These are phyloP conservation scores for Gaertneriomyces semiglobifer DNA, from an alignment of 192 early-diverging fungal species.

Conservation along the genomic window DNA sequence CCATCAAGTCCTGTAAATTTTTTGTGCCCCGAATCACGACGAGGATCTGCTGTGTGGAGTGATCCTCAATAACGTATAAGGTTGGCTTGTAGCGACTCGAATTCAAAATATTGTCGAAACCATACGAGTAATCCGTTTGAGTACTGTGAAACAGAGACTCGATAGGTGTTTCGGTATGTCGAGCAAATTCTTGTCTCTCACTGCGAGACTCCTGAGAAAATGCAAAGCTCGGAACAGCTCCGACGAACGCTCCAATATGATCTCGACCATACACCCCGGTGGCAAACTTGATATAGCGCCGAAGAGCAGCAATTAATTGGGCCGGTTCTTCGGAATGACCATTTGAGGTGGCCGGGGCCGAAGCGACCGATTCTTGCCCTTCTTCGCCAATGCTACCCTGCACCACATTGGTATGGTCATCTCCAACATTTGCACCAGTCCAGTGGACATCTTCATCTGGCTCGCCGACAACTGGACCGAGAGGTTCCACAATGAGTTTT, in stretches of 20 bases:
- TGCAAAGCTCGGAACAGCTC: slow-evolving; percentile 21
- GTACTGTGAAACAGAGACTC: slow-evolving; percentile 73
- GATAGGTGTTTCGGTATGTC: slow-evolving; percentile 70
- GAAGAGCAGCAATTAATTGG: slow-evolving; percentile 22
- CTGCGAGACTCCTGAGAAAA: slow-evolving; percentile 14
- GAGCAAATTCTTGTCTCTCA: slow-evolving; percentile 72
- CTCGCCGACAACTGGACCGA: neutral
- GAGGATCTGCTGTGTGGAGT: slow-evolving; percentile 68
- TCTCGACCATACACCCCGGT: slow-evolving; percentile 41
- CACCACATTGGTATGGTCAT: slow-evolving; percentile 12
- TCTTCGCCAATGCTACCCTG: slow-evolving; percentile 21
- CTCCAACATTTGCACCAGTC: neutral
- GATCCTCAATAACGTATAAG: slow-evolving; percentile 80
- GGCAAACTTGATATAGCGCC: slow-evolving; percentile 43
- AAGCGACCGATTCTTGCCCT: neutral
- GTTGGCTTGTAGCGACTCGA: slow-evolving; percentile 44
- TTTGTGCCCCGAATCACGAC: slow-evolving; percentile 85
- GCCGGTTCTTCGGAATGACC: slow-evolving; percentile 4
- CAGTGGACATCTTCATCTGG: slow-evolving; percentile 25
- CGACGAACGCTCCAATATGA: slow-evolving; percentile 31
- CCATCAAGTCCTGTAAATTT: slow-evolving; percentile 79
- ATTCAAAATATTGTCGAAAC: slow-evolving; percentile 8
- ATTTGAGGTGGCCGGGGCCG: neutral
- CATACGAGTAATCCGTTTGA: slow-evolving; percentile 16
- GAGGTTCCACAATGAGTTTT: neutral